These are phyloP conservation scores for Echeveria elegans DNA, from an alignment of 164 flowering plant species.

Conservation along the genomic window DNA sequence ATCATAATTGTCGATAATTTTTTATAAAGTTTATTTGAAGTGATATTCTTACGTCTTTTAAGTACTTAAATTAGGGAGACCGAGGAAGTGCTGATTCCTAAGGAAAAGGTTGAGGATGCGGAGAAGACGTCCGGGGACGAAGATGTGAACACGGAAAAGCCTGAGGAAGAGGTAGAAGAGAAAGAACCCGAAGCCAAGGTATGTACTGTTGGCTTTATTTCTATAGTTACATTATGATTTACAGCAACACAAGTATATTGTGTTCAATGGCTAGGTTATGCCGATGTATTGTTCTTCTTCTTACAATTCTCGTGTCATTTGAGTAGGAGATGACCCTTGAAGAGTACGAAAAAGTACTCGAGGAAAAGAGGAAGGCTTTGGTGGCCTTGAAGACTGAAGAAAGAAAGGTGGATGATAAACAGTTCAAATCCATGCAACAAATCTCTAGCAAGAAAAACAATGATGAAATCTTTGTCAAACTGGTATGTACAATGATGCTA, in stretches of 20 bases:
- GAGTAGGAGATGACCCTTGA: background rate
- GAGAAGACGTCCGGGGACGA: slow-evolving; percentile 11
- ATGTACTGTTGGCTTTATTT: no score
- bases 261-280: no score
- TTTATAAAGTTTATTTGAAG: background rate
- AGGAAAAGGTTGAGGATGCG: slow-evolving; percentile 4
- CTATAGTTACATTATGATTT: no score
- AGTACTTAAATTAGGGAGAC: background rate
- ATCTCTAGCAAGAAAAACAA: background rate
- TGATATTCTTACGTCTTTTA: background rate
- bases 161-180: slow-evolving; percentile 5
- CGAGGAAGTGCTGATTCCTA: slow-evolving; percentile 2
- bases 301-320: background rate
- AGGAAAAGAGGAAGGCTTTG: background rate
- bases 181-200: slow-evolving; percentile 15
- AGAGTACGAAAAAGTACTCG: background rate
- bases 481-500: background rate
- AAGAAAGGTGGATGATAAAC: background rate
- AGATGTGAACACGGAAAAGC: slow-evolving; percentile 7
- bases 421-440: background rate
- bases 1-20: background rate
- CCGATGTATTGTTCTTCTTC: no score
- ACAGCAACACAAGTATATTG: no score
- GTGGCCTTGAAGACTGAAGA: background rate
- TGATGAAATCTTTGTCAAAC: background rate